Evolutionary conservation across 176 grass and related monocot genomes (phyloP).

Genomic region (Chrysopogon serrulatus): DNA sequence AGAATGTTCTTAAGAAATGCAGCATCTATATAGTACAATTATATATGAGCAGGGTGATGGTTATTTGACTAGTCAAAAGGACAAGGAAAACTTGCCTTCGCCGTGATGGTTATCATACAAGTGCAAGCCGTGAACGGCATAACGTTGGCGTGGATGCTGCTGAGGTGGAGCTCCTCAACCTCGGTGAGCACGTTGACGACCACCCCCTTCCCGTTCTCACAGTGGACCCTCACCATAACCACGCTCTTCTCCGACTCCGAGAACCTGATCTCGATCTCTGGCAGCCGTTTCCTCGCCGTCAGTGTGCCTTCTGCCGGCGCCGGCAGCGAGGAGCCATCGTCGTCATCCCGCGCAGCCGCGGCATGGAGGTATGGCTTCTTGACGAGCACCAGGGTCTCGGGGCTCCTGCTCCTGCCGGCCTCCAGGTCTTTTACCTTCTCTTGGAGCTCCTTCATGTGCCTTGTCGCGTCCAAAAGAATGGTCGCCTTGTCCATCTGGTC

Average conservation of each 20-base stretch:
- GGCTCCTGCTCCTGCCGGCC: neutral
- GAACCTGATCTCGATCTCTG: constrained; percentile 50
- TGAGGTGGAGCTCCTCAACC: constrained; percentile 48
- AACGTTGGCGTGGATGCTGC: constrained; percentile 45
- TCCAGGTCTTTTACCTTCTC: constrained; percentile 49
- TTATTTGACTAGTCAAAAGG: neutral
- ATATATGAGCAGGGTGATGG: neutral
- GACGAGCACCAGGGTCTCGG: constrained; percentile 30
- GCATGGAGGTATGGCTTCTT: constrained; percentile 32
- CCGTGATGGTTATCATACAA: constrained; percentile 43
- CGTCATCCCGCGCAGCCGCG: neutral
- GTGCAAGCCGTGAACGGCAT: constrained; percentile 44
- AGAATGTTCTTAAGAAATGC: neutral
- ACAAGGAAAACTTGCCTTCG: constrained; percentile 41
- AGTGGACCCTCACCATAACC: constrained; percentile 54
- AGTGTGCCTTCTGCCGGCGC: neutral
- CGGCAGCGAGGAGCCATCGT: neutral
- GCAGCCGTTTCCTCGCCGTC: neutral
- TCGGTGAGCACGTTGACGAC: constrained; percentile 49
- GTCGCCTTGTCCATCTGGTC: constrained; percentile 75
- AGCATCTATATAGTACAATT: neutral
- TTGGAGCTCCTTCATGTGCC: constrained; percentile 60
- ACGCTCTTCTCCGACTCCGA: constrained; percentile 40
- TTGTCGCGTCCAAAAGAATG: constrained; percentile 48
- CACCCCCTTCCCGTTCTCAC: constrained; percentile 35